Evolutionary conservation across 495 filamentous ascomycete genomes (phyloP).

Genomic region (Echria macrotheca): DNA sequence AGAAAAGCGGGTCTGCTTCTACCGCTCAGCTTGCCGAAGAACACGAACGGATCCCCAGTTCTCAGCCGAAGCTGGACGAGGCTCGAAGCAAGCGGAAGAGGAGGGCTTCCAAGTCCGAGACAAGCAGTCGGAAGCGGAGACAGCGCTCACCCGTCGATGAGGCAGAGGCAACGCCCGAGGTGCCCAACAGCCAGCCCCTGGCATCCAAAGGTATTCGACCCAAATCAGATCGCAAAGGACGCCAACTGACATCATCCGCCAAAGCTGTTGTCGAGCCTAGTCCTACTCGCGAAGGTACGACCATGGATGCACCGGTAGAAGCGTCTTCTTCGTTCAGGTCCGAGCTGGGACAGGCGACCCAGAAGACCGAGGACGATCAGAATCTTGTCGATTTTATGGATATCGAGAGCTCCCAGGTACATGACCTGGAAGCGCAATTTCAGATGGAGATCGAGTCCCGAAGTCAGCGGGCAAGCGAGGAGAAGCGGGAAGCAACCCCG

Average conservation of each 20-base stretch:
- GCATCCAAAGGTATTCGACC: neutral
- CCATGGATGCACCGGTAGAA: no score
- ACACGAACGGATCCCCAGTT: slow-evolving; percentile 10
- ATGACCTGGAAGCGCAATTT: slow-evolving; percentile 24
- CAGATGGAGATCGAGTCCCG: slow-evolving; percentile 25
- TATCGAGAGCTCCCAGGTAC: slow-evolving; percentile 3
- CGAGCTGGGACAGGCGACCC: no score
- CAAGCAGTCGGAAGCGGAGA: slow-evolving; percentile 14
- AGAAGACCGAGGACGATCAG: no score
- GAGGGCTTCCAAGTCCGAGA: slow-evolving; percentile 17
- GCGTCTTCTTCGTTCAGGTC: no score
- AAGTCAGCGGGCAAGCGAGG: no score
- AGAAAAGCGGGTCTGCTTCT: slow-evolving; percentile 9
- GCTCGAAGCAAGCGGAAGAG: slow-evolving; percentile 27
- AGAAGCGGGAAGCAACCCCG: no score
- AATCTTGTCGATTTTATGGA: slow-evolving; percentile 11
- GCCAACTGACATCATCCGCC: neutral
- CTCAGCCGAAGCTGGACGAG: no score
- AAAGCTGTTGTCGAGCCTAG: no score
- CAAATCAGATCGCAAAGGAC: neutral
- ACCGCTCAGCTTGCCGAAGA: neutral
- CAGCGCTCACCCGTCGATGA: slow-evolving; percentile 8
- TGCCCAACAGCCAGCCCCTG: slow-evolving; percentile 14
- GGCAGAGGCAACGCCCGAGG: slow-evolving; percentile 6
- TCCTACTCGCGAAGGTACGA: no score